Base-by-base conservation (phyloP, 177 flowering plant species). In the Vitis hybrid region DNA sequence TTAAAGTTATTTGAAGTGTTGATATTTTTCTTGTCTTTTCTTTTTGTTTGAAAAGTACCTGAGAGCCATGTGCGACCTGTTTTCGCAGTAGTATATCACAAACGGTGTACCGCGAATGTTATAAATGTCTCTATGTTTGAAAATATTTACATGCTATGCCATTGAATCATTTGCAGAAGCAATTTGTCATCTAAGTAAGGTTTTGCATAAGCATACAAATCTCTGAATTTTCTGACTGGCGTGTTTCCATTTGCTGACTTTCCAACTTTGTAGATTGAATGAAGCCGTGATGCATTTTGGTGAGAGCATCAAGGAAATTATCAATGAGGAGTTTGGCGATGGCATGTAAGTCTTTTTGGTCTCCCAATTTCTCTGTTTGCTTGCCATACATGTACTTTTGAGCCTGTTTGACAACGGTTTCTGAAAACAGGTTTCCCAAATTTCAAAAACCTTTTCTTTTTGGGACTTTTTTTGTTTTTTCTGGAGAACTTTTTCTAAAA, bases 231-330 rank as follows among this genome's bases (percentile, higher is more conserved):
- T 14, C 49, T 72, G 38, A 15, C 4, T 51, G 4, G 49, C 13
- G 65, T 68, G 28, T 49, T 24, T 44, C n/a, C 7, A 12, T 14
- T 18, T 60, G 28, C 6, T 63, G 38, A 14, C 2, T 70, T 51
- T 59, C 68, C 12, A 10, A 28, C 11, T 77, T 62, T 74, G 11
- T 72, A 95, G 98, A 71, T 82, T 95, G 84, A 84, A 92, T 78
- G 99, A 95, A 85, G 99, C 96, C 3, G 85, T 93, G 28, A 93
- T 94, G 98, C 99, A 95, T 79, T 90, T 83, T 70, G 97, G 97
- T 17, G 98, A 90, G 81, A 95, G 99, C 86, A 94, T 95, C 17
- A 95, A 95, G 84, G 96, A 93, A 18, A 89, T 95, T 17, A 85
- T 95, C 79, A 95, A 94, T 66, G 99, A 95, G 76, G 96, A 95